Base-by-base conservation (phyloP, 2,329 filamentous ascomycete species). In the Ophiostoma novo-ulmi region DNA sequence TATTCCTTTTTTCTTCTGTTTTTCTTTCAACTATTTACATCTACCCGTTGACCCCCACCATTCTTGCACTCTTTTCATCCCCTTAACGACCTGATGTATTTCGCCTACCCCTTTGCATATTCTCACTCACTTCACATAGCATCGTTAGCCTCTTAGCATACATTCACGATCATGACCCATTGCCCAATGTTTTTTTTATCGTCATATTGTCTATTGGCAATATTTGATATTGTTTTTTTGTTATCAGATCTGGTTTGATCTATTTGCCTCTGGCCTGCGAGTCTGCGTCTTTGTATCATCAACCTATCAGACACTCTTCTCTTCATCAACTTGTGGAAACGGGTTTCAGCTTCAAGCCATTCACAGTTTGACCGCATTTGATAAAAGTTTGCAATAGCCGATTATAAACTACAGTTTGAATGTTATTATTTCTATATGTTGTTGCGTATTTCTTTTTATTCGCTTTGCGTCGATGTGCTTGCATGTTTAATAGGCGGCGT, bases 141-240 rank as follows among this genome's bases (percentile, higher is more conserved):
- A 35, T 63, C 58, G 3, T 6, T 11, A 58, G 26, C 13, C 58
- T 17, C 58, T 35, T 35, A 63, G 58, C 58, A 31, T 63, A 35
- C 26, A 58, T 63, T 35, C 58, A 63, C 17, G 11, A 63, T 58
- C 22, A 63, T 63, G 26, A 63, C 26, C 58, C 26, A 63, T 63
- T 35, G 58, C n/a, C 52, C 10, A 3, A 26, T 26, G n/a, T 58
- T 58, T 58, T 58, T 22, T 22, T 55, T 58, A 20, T 8, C 17
- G 7, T 48, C 17, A 48, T 48, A 48, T 48, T 48, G 44, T 48
- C 17, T 17, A n/a, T 48, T 20, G 44, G 5, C 17, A 48, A 20
- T 22, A 11, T 58, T 17, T 13, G n/a, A 58, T 22, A 17, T 17
- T 44, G 52, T 26, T 22, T 26, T 20, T 17, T 58, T 13, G 22